Evolutionary conservation across 371 early-diverging fungal species (phyloP).

Genomic region (Mucor piriformis): DNA sequence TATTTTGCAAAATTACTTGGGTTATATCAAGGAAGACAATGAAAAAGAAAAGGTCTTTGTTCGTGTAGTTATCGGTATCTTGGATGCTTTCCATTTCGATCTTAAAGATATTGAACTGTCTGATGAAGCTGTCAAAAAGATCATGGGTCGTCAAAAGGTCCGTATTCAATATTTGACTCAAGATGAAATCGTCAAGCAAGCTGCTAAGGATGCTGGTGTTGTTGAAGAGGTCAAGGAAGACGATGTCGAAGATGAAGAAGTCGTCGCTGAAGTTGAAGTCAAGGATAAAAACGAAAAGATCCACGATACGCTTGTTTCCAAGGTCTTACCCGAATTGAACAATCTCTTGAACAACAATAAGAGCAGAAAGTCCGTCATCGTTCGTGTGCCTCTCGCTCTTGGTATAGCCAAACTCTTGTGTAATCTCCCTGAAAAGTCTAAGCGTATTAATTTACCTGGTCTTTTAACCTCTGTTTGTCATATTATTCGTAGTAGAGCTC

Average conservation of each 20-base stretch:
- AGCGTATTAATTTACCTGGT: conserved; percentile 81
- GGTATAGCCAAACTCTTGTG: conserved; percentile 84
- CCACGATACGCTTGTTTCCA: conserved; percentile 68
- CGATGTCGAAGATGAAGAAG: conserved; percentile 25
- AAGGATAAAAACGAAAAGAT: conserved; percentile 61
- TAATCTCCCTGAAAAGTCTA: conserved; percentile 73
- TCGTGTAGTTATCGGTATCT: conserved; percentile 74
- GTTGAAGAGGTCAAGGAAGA: conserved; percentile 15
- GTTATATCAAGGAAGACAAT: conserved; percentile 60
- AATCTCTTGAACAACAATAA: conserved; percentile 65
- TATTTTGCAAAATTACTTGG: conserved; percentile 73
- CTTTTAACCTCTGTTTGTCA: conserved; percentile 85
- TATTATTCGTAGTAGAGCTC: conserved; percentile 80
- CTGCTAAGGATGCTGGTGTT: conserved; percentile 37
- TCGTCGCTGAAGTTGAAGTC: conserved; percentile 19
- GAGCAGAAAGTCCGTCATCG: conserved; percentile 72
- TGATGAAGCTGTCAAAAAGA: conserved; percentile 44
- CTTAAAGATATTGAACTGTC: conserved; percentile 57
- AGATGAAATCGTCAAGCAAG: conserved; percentile 33
- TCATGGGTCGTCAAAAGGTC: conserved; percentile 47
- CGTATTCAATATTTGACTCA: conserved; percentile 49
- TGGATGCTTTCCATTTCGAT: conserved; percentile 93
- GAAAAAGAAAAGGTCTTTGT: conserved; percentile 78
- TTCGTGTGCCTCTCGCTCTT: conserved; percentile 88
- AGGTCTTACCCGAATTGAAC: conserved; percentile 82